Evolutionary conservation across 768 basidiomycete species (phyloP).

Genomic region (Hemileccinum rubropunctum): DNA sequence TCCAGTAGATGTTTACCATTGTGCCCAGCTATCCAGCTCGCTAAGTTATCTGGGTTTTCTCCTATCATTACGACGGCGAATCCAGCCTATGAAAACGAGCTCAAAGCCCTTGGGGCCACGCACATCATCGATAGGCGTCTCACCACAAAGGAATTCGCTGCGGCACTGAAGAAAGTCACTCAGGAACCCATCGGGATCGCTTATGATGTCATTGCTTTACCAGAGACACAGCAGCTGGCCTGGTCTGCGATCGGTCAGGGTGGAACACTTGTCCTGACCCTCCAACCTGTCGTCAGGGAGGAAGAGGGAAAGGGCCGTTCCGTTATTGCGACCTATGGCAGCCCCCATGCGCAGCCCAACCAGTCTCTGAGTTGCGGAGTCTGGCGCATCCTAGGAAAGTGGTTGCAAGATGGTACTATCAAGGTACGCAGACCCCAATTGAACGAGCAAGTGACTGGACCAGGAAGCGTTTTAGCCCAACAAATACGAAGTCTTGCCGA

Average conservation of each 20-base stretch:
- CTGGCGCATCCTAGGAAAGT: constrained; percentile 23
- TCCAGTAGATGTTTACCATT: constrained; percentile 1
- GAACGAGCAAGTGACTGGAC: not conserved
- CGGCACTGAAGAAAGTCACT: constrained; percentile 26
- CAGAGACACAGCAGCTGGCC: constrained; percentile 35
- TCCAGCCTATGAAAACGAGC: constrained; percentile 24
- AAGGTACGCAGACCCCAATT: constrained; percentile 13
- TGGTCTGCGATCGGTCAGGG: constrained; percentile 32
- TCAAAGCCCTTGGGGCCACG: constrained; percentile 40
- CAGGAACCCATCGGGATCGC: constrained; percentile 15
- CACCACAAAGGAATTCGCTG: constrained; percentile 11
- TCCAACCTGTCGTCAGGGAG: constrained; percentile 23
- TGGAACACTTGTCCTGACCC: constrained; percentile 33
- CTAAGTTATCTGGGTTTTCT: constrained; percentile 38
- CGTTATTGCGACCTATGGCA: constrained; percentile 24
- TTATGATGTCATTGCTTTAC: constrained; percentile 32
- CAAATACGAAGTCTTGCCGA: constrained; percentile 39
- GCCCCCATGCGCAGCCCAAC: constrained; percentile 20
- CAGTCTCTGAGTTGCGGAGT: constrained; percentile 9
- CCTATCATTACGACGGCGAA: constrained; percentile 42
- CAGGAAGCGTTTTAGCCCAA: constrained; percentile 32
- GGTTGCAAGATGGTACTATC: constrained; percentile 26
- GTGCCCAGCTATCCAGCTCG: constrained; percentile 37
- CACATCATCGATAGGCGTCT: constrained; percentile 36
- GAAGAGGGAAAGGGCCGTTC: constrained; percentile 18